Evolutionary conservation across 2,329 filamentous ascomycete species (phyloP).

Genomic region (Alternaria sp.): DNA sequence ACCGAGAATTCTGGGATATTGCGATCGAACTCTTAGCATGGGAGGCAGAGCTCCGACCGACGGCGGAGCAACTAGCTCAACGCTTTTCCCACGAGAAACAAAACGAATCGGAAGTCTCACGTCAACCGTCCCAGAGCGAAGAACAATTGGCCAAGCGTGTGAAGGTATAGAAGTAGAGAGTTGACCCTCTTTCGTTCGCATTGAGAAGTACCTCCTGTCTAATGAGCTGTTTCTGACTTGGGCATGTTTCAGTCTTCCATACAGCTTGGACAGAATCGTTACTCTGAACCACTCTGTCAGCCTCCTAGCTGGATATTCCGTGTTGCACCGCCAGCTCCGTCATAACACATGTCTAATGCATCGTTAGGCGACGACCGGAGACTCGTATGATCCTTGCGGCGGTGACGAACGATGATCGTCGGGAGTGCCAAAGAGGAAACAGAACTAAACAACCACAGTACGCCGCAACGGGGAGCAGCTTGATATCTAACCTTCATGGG

Average conservation of each 20-base stretch:
- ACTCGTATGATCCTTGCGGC: background rate
- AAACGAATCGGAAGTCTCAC: background rate
- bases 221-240: background rate
- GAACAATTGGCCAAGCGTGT: background rate
- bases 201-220: background rate
- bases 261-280: too few relatives aligned
- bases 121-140: background rate
- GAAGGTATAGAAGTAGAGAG: background rate
- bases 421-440: background rate
- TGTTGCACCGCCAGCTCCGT: background rate
- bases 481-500: background rate
- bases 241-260: background rate
- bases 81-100: background rate
- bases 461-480: background rate
- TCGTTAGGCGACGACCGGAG: background rate
- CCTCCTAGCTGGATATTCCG: fast-evolving
- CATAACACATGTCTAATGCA: background rate
- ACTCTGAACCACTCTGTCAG: too few relatives aligned
- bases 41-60: constrained; percentile 1
- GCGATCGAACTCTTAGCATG: background rate
- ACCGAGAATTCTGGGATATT: background rate
- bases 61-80: background rate
- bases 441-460: background rate
- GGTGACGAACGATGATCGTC: background rate
- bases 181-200: background rate